A percentile compares a stretch with the other conserved stretches of the same genome.
Evolutionary conservation across 2,329 filamentous ascomycete species (phyloP).

Genomic region (Verticillium zaregamsianum): DNA sequence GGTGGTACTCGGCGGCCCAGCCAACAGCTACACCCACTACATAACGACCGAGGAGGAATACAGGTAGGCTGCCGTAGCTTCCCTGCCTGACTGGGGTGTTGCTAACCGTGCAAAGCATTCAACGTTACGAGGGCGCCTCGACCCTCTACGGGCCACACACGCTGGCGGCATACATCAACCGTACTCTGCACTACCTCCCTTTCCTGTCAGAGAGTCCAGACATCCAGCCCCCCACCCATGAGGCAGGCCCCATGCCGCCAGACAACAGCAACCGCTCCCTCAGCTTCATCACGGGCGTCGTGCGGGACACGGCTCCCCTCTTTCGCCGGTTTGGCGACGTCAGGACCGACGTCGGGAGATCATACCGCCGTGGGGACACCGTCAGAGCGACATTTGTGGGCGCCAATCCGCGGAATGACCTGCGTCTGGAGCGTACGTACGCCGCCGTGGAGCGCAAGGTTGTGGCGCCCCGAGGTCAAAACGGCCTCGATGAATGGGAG

Average conservation of each 20-base stretch:
- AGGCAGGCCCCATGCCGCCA: slow-evolving; percentile 60
- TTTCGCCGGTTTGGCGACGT: slow-evolving; percentile 69
- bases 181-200: slow-evolving; percentile 41
- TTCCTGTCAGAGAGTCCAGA: slow-evolving; percentile 4
- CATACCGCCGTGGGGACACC: slow-evolving; percentile 52
- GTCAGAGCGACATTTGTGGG: slow-evolving; percentile 71
- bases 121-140: slow-evolving; percentile 87
- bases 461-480: slow-evolving; percentile 10
- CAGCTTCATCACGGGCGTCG: slow-evolving; percentile 74
- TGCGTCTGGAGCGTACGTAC: slow-evolving; percentile 73
- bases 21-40: slow-evolving; percentile 83
- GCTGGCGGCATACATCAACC: slow-evolving; percentile 80
- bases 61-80: slow-evolving; percentile 19
- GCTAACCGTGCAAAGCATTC: slow-evolving; percentile 41
- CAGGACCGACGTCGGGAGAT: slow-evolving; percentile 43
- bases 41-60: slow-evolving; percentile 68
- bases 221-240: slow-evolving; percentile 10
- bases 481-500: slow-evolving; percentile 46
- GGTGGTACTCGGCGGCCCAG: slow-evolving; percentile 80
- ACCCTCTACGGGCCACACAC: slow-evolving; percentile 84
- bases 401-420: slow-evolving; percentile 84
- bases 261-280: slow-evolving; percentile 73
- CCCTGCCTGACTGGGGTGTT: not conserved
- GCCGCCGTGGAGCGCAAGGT: slow-evolving; percentile 66
- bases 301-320: slow-evolving; percentile 63